A percentile compares a stretch with the other conserved stretches of the same genome.
These are phyloP conservation scores for Vickermania spadyakhi DNA, from an alignment of 208 protist species.

Conservation along the genomic window DNA sequence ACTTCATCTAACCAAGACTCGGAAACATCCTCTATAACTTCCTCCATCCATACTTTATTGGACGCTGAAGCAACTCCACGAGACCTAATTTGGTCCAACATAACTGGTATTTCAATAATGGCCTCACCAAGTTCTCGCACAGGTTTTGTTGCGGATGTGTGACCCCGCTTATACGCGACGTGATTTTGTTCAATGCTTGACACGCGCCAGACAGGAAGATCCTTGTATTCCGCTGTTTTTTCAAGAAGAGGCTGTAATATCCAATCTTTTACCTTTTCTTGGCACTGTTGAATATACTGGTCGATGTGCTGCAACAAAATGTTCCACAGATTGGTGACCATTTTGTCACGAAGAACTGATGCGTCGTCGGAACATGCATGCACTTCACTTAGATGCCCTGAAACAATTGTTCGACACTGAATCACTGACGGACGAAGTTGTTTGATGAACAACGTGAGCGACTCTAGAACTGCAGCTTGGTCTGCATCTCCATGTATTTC, in stretches of 20 bases:
- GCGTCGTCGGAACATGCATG: neutral
- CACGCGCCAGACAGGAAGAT: neutral
- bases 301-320: neutral
- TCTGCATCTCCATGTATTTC: neutral
- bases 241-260: neutral
- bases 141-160: neutral
- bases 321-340: neutral
- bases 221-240: neutral
- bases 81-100: slow-evolving; percentile 37
- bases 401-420: neutral
- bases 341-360: neutral
- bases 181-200: neutral
- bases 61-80: neutral
- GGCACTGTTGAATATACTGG: neutral
- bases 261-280: slow-evolving; percentile 1
- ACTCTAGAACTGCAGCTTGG: neutral
- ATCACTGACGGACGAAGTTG: neutral
- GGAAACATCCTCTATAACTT: slow-evolving; percentile 46
- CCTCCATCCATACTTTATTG: slow-evolving; percentile 12
- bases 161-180: neutral
- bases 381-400: neutral
- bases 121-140: slow-evolving; percentile 67
- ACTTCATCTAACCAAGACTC: slow-evolving; percentile 56
- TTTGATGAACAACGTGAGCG: neutral
- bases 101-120: slow-evolving; percentile 74